phyloP scores from a whole-genome alignment of 768 basidiomycete species.

The Termitomyces eurrhizus region DNA sequence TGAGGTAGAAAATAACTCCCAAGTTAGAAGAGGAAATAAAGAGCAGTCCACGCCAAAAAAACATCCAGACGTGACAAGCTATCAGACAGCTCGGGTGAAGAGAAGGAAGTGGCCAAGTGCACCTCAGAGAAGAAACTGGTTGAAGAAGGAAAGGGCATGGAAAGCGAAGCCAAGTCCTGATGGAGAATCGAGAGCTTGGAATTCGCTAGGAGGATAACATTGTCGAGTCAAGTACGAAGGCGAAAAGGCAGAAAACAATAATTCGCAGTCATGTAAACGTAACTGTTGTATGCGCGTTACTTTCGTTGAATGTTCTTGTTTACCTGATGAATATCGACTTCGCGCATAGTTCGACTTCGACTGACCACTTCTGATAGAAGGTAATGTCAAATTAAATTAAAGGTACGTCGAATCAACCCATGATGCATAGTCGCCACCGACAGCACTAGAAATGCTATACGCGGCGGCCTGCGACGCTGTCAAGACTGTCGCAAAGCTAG shows the following conservation, averaged over 20 bases:
- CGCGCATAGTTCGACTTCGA: background rate
- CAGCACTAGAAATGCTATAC: conserved; percentile 40
- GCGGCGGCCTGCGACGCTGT: conserved; percentile 30
- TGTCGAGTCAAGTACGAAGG: conserved; percentile 30
- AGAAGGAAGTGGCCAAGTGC: too few species aligned
- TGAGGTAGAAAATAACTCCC: too few species aligned
- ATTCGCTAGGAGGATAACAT: background rate
- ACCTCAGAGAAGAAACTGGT: too few species aligned
- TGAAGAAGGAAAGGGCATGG: too few species aligned
- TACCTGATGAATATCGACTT: background rate
- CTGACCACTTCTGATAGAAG: background rate
- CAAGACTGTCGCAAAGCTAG: conserved; percentile 37
- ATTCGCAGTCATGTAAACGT: conserved; percentile 6
- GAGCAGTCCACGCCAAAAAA: too few species aligned
- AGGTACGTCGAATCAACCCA: conserved; percentile 43
- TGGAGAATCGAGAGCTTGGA: too few species aligned
- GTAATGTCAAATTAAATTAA: background rate
- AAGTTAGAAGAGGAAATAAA: too few species aligned
- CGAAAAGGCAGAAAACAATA: conserved; percentile 34
- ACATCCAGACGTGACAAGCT: too few species aligned
- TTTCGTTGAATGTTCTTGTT: background rate
- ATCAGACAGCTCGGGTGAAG: too few species aligned
- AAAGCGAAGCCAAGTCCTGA: too few species aligned
- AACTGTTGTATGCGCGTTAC: background rate
- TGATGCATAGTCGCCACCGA: conserved; percentile 38